Conservation (phyloP, 305 asterid genomes). For the Fraxinus angustifolia region DNA sequence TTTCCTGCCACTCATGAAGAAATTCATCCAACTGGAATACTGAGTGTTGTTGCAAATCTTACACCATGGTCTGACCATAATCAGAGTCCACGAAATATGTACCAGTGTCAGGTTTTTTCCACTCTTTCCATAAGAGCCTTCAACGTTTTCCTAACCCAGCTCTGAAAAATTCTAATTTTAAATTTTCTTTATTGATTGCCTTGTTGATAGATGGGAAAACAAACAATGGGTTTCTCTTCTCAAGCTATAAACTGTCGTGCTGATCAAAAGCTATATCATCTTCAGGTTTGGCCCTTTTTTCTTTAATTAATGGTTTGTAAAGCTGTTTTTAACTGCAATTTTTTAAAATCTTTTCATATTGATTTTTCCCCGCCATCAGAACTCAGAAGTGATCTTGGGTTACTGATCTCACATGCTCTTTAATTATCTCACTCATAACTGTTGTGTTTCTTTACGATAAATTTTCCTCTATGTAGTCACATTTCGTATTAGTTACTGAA, state of each 20-base stretch:
- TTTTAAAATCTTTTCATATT: not conserved
- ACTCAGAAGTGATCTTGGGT: not conserved
- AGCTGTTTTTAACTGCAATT: not conserved
- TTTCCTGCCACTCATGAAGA: slow-evolving; percentile 94
- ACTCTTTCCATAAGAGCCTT: slow-evolving; percentile 18
- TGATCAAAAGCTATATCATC: slow-evolving; percentile 97
- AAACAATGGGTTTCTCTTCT: slow-evolving; percentile 94
- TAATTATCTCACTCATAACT: not conserved
- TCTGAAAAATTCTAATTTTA: slow-evolving; percentile 4
- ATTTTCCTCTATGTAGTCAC: not conserved
- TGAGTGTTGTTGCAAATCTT: slow-evolving; percentile 91
- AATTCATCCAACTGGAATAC: slow-evolving; percentile 87
- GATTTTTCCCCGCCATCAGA: not conserved
- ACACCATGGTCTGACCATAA: slow-evolving; percentile 99
- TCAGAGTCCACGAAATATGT: slow-evolving; percentile 99
- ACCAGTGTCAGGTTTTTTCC: slow-evolving; percentile 86
- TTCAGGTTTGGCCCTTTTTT: slow-evolving; percentile 61
- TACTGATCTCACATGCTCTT: not conserved
- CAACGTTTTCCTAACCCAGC: not conserved
- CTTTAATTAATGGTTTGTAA: not conserved
- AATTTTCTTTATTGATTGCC: slow-evolving; percentile 23
- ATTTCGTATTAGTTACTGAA: not conserved
- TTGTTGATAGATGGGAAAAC: slow-evolving; percentile 81
- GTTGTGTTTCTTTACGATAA: not conserved
- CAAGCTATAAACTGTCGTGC: slow-evolving; percentile 78